A percentile compares a stretch with the other conserved stretches of the same genome.
These are phyloP conservation scores for Colletotrichum shisoi DNA, from an alignment of 2,329 filamentous ascomycete genomes.

Conservation along the genomic window DNA sequence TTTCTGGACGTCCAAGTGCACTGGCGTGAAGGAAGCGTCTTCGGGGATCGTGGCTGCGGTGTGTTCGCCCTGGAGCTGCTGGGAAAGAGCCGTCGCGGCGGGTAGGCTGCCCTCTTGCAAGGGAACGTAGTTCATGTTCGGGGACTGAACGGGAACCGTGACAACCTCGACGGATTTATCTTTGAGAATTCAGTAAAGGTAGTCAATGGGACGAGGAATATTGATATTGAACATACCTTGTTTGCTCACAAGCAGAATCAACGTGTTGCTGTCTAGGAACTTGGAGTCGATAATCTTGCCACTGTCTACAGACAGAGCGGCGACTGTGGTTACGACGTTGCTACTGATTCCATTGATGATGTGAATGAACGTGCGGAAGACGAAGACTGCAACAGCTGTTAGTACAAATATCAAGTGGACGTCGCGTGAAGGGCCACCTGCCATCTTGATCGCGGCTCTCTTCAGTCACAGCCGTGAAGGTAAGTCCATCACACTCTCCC, in stretches of 20 bases:
- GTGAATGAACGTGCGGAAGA: slow-evolving; percentile 63
- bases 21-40: slow-evolving; percentile 51
- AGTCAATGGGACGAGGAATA: slow-evolving; percentile 3
- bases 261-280: slow-evolving; percentile 68
- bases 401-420: slow-evolving; percentile 42
- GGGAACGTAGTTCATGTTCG: slow-evolving; percentile 49
- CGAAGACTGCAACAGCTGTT: slow-evolving; percentile 52
- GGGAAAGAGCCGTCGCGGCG: neutral
- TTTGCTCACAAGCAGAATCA: slow-evolving; percentile 66
- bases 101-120: slow-evolving; percentile 45
- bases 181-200: slow-evolving; percentile 30
- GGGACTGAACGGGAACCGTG: slow-evolving; percentile 50
- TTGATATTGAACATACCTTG: slow-evolving; percentile 45
- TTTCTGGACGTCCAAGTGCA: slow-evolving; percentile 62
- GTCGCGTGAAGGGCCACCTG: slow-evolving; percentile 47
- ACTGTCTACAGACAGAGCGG: slow-evolving; percentile 53
- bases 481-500: slow-evolving; percentile 49
- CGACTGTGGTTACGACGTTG: slow-evolving; percentile 50
- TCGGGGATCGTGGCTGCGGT: slow-evolving; percentile 38
- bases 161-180: slow-evolving; percentile 45
- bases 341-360: slow-evolving; percentile 68
- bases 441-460: slow-evolving; percentile 47
- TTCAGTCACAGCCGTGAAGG: slow-evolving; percentile 54
- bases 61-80: neutral
- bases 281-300: slow-evolving; percentile 67